Conservation (phyloP, 257 asterid genomes). For the Vinca minor region DNA sequence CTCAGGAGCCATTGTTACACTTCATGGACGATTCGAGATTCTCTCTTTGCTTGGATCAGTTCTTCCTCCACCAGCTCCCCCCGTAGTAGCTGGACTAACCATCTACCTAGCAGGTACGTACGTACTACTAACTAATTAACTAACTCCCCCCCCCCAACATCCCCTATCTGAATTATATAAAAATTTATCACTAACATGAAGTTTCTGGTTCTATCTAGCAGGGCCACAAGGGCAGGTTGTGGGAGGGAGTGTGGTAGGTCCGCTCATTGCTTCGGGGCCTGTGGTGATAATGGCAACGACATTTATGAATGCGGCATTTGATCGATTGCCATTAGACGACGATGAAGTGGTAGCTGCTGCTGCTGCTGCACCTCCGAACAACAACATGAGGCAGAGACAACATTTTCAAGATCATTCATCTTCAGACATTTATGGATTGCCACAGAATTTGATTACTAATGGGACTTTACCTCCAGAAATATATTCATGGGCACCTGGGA, state of each 20-base stretch:
- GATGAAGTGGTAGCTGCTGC: conserved; percentile 27
- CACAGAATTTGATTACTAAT: conserved; percentile 56
- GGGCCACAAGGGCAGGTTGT: conserved; percentile 91
- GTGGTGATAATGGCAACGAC: conserved; percentile 91
- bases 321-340: conserved; percentile 66
- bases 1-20: conserved; percentile 63
- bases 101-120: conserved; percentile 65
- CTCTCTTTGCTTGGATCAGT: conserved; percentile 69
- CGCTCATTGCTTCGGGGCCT: conserved; percentile 81
- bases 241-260: conserved; percentile 75
- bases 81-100: conserved; percentile 69
- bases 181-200: too few relatives aligned
- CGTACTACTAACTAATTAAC: too few relatives aligned
- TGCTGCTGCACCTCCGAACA: conserved; percentile 23
- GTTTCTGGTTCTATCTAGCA: too few relatives aligned
- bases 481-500: conserved; percentile 49
- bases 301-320: conserved; percentile 70
- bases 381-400: conserved; percentile 42
- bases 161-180: too few relatives aligned
- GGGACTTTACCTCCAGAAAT: conserved; percentile 43
- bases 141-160: too few relatives aligned
- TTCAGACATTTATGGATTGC: conserved; percentile 50
- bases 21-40: conserved; percentile 79
- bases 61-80: conserved; percentile 86
- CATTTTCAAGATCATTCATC: conserved; percentile 42